Evolutionary conservation across 1,284 basidiomycete species (phyloP).

Genomic region (Ceratobasidium sp.): DNA sequence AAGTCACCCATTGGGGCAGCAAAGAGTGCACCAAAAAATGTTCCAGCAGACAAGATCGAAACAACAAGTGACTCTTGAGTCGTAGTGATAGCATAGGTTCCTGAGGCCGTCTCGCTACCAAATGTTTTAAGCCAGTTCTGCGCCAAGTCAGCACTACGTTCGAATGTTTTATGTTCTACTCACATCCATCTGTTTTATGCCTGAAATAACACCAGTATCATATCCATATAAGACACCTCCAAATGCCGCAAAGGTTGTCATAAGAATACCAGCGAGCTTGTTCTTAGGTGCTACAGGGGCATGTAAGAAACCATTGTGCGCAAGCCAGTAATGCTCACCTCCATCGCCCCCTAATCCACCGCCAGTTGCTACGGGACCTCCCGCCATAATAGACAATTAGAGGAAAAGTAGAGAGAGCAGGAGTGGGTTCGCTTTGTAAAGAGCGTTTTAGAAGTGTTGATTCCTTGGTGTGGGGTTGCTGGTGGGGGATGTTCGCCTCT

Average conservation of each 20-base stretch:
- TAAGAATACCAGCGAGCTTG: slow-evolving; percentile 62
- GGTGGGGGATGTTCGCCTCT: background rate
- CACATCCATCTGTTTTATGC: slow-evolving; percentile 64
- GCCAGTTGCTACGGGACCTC: slow-evolving; percentile 56
- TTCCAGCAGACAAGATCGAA: slow-evolving; percentile 76
- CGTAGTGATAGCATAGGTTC: slow-evolving; percentile 54
- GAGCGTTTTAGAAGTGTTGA: background rate
- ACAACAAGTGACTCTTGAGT: slow-evolving; percentile 67
- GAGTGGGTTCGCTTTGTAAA: background rate
- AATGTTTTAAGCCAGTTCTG: slow-evolving; percentile 56
- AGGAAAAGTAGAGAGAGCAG: background rate
- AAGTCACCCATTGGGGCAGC: slow-evolving; percentile 56
- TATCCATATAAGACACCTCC: slow-evolving; percentile 86
- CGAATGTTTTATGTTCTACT: background rate
- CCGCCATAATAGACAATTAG: slow-evolving; percentile 54
- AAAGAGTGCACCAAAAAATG: slow-evolving; percentile 61
- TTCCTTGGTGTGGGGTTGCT: background rate
- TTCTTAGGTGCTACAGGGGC: slow-evolving; percentile 52
- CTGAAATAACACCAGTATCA: slow-evolving; percentile 79
- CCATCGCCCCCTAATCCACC: slow-evolving; percentile 58
- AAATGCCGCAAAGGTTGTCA: slow-evolving; percentile 78
- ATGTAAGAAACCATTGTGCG: background rate
- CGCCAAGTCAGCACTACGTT: background rate
- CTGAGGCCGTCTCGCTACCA: slow-evolving; percentile 51
- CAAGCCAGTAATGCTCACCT: slow-evolving; percentile 44